phyloP scores from a whole-genome alignment of 2,329 filamentous ascomycete genomes.

The Trichoderma sp. region DNA sequence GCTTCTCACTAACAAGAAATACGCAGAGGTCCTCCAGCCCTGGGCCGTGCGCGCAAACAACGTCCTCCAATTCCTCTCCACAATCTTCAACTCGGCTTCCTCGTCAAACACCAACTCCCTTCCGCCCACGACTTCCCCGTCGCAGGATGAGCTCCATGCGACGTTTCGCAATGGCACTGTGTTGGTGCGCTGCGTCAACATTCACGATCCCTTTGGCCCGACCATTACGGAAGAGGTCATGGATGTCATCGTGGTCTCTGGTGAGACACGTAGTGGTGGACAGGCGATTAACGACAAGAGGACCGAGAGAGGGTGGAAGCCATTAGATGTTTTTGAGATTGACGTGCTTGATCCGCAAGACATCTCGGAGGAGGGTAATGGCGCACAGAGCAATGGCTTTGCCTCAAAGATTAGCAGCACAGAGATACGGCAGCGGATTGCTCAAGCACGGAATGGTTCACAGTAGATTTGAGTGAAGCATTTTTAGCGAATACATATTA shows the following conservation, averaged over 20 bases:
- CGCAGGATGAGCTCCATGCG: conserved; percentile 43
- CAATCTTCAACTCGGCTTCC: conserved; percentile 53
- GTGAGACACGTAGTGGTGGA: conserved; percentile 83
- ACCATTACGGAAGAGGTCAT: conserved; percentile 82
- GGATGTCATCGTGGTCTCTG: conserved; percentile 80
- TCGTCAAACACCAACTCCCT: conserved; percentile 25
- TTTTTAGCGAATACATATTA: neutral
- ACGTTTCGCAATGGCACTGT: conserved; percentile 62
- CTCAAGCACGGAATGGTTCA: conserved; percentile 34
- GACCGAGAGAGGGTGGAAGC: conserved; percentile 71
- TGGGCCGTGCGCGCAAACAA: conserved; percentile 74
- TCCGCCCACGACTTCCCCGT: conserved; percentile 12
- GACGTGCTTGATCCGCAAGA: conserved; percentile 72
- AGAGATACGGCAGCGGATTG: conserved; percentile 64
- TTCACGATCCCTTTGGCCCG: conserved; percentile 86
- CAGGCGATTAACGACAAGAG: conserved; percentile 84
- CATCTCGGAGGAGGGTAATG: conserved; percentile 47
- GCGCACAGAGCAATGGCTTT: conserved; percentile 56
- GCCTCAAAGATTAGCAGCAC: conserved; percentile 89
- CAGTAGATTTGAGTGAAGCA: neutral
- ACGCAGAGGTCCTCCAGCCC: conserved; percentile 74
- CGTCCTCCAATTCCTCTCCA: conserved; percentile 73
- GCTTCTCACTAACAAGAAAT: conserved; percentile 86
- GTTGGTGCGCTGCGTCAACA: conserved; percentile 75
- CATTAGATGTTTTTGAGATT: conserved; percentile 81